phyloP scores from a whole-genome alignment of 139 green algal species.

The Chlamydomonas sphaeroides region DNA sequence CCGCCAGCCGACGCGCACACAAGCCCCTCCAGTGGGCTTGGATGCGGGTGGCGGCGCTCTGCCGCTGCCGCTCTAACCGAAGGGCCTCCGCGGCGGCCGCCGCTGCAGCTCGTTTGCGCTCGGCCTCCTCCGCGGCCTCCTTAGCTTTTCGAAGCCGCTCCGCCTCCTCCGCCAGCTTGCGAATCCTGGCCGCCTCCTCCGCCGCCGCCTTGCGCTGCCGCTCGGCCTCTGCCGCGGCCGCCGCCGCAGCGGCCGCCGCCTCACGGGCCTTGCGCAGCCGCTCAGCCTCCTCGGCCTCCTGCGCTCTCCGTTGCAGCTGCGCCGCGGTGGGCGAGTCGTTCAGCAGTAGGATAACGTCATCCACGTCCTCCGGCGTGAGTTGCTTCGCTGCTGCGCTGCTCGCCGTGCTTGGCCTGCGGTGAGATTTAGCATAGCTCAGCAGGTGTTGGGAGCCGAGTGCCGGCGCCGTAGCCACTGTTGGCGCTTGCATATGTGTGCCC shows the following conservation, averaged over 20 bases:
- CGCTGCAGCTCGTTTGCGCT: not conserved
- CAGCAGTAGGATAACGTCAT: conserved; percentile 35
- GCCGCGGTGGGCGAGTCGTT: not conserved
- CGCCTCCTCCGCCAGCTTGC: not conserved
- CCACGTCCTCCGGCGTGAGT: conserved; percentile 37
- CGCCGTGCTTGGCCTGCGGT: too few relatives aligned
- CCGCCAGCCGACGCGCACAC: conserved; percentile 1
- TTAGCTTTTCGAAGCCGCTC: conserved; percentile 5
- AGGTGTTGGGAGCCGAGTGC: too few relatives aligned
- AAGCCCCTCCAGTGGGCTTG: conserved; percentile 8
- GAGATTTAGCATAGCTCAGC: too few relatives aligned
- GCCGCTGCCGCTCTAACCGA: not conserved
- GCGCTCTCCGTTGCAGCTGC: not conserved
- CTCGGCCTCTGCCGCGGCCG: not conserved
- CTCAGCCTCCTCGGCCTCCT: not conserved
- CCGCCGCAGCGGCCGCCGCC: not conserved
- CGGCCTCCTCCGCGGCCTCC: not conserved
- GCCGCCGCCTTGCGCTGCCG: not conserved
- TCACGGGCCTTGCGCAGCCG: not conserved
- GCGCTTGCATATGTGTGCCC: too few relatives aligned
- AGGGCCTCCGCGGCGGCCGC: conserved; percentile 9
- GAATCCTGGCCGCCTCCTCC: not conserved
- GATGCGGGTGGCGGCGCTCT: not conserved
- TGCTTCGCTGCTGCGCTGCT: too few relatives aligned
- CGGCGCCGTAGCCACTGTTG: too few relatives aligned